Conservation (phyloP, 805 yeast genomes). For the Kazachstania africana region DNA sequence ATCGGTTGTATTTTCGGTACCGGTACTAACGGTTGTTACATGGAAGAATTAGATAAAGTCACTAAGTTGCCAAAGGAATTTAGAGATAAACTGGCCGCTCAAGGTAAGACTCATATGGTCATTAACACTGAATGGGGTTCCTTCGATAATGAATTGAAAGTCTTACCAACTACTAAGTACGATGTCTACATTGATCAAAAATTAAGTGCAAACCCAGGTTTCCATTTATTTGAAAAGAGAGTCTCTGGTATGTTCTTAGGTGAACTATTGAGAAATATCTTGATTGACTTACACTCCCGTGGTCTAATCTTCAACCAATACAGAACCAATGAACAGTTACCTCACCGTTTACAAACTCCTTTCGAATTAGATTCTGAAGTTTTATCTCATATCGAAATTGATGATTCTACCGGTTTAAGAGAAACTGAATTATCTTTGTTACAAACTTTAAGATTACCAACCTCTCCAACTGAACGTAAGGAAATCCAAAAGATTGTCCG, state of each 20-base stretch:
- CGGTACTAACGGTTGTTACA: constrained; percentile 94
- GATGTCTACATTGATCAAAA: constrained; percentile 59
- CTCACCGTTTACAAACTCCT: constrained; percentile 58
- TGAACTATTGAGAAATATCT: constrained; percentile 65
- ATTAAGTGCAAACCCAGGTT: constrained; percentile 69
- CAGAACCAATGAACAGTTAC: constrained; percentile 27
- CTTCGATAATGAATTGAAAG: constrained; percentile 71
- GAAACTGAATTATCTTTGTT: constrained; percentile 58
- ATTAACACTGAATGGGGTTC: constrained; percentile 98
- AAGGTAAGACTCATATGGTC: constrained; percentile 60
- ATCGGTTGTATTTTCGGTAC: constrained; percentile 93
- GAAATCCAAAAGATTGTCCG: constrained; percentile 68
- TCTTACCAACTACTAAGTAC: constrained; percentile 68
- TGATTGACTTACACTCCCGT: constrained; percentile 53
- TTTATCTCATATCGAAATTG: constrained; percentile 74
- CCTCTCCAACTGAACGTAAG: constrained; percentile 57
- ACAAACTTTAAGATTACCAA: constrained; percentile 56
- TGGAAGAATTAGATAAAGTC: constrained; percentile 63
- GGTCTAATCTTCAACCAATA: constrained; percentile 50
- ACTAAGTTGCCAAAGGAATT: constrained; percentile 49
- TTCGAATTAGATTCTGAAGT: constrained; percentile 75
- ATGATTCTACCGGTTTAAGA: constrained; percentile 60
- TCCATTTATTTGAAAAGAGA: constrained; percentile 86
- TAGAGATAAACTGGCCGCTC: constrained; percentile 26
- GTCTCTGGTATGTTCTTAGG: constrained; percentile 89